A percentile compares a stretch with the other conserved stretches of the same genome.
phyloP scores from a whole-genome alignment of 179 eudicot genomes.

The Gypsophila paniculata region DNA sequence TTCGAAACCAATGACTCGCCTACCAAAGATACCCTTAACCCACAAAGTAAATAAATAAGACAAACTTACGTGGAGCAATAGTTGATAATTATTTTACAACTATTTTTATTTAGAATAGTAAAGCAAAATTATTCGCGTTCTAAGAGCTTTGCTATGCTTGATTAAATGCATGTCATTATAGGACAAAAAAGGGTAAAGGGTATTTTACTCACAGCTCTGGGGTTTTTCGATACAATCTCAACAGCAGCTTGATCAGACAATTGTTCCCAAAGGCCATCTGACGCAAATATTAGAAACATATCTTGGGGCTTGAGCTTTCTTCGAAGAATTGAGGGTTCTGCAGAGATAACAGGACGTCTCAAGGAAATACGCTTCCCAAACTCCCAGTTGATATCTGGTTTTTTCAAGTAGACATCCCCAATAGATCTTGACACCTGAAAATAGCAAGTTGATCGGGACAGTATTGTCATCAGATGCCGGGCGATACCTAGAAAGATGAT shows the following conservation, averaged over 20 bases:
- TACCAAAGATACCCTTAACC: not conserved
- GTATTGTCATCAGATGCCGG: constrained; percentile 18
- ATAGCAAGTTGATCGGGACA: constrained; percentile 16
- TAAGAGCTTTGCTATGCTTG: too few species aligned
- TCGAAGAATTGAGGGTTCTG: constrained; percentile 41
- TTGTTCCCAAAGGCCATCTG: constrained; percentile 61
- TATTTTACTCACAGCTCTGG: constrained; percentile 35
- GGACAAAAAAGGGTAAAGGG: not conserved
- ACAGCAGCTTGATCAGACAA: constrained; percentile 48
- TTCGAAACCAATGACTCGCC: not conserved
- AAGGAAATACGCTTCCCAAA: constrained; percentile 35
- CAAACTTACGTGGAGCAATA: too few species aligned
- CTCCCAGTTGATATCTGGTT: constrained; percentile 39
- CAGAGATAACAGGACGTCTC: constrained; percentile 40
- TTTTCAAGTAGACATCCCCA: constrained; percentile 48
- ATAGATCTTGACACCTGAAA: constrained; percentile 54
- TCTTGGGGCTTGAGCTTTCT: constrained; percentile 43
- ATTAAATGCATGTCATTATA: not conserved
- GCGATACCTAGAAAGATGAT: constrained; percentile 10
- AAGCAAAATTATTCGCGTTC: too few species aligned
- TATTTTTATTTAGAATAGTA: too few species aligned
- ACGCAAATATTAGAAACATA: constrained; percentile 47
- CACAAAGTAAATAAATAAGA: too few species aligned
- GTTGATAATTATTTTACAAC: too few species aligned
- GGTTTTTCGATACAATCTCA: constrained; percentile 45